Conservation (phyloP, 345 rosid species). For the Angophora floribunda region DNA sequence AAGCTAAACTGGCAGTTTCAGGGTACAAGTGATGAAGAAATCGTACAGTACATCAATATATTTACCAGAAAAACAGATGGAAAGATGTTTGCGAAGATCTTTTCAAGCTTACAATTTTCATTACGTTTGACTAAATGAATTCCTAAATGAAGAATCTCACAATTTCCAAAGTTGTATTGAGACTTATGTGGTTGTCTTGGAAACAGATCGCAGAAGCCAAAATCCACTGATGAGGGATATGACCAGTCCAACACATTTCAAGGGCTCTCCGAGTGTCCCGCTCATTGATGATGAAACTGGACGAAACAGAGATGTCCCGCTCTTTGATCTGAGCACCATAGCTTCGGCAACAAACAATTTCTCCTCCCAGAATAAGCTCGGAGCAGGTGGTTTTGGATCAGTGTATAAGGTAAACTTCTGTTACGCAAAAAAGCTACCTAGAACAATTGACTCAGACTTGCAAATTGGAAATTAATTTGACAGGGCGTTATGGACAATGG, state of each 20-base stretch:
- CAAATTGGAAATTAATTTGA: neutral
- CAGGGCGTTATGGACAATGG: conserved; percentile 18
- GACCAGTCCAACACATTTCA: neutral
- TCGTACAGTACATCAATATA: neutral
- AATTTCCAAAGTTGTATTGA: neutral
- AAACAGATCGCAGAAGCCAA: neutral
- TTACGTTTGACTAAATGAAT: neutral
- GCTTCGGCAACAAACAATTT: conserved; percentile 9
- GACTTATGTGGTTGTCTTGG: neutral
- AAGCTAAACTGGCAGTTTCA: neutral
- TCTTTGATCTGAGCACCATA: conserved; percentile 4
- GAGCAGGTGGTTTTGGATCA: conserved; percentile 16
- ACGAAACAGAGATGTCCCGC: neutral
- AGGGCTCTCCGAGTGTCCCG: neutral
- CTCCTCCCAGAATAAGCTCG: conserved; percentile 10
- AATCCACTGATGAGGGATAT: neutral
- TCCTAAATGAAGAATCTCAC: neutral
- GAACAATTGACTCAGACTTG: neutral
- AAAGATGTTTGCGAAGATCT: neutral
- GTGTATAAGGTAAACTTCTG: conserved; percentile 6
- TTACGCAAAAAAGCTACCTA: neutral
- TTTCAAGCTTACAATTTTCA: neutral
- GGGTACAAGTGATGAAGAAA: neutral
- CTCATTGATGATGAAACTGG: neutral
- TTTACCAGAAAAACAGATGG: neutral